Percentiles rank a stretch among this genome's conserved stretches.
These are phyloP conservation scores for Apodospora peruviana DNA, from an alignment of 495 filamentous ascomycete genomes.

Conservation along the genomic window DNA sequence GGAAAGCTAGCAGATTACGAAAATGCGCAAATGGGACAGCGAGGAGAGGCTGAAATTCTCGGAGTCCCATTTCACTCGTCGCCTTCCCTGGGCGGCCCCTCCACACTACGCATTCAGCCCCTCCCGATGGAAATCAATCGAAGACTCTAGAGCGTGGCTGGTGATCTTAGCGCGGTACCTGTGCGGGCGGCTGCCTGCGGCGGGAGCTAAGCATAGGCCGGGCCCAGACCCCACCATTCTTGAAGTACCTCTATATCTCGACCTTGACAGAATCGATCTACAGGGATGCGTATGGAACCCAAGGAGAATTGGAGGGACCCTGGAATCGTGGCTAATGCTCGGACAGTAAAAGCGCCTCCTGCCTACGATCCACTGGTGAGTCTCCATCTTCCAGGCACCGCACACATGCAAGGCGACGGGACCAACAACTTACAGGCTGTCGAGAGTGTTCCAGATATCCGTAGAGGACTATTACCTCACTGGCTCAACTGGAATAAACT, in stretches of 20 bases:
- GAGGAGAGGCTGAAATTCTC: constrained; percentile 29
- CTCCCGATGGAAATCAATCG: constrained; percentile 33
- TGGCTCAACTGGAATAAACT: no score
- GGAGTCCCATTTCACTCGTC: constrained; percentile 22
- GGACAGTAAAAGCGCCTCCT: not conserved
- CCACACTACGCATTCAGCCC: constrained; percentile 24
- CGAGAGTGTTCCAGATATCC: no score
- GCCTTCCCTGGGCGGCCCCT: constrained; percentile 14
- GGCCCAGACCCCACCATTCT: not conserved
- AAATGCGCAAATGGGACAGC: constrained; percentile 8
- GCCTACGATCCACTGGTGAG: no score
- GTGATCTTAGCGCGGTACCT: constrained; percentile 19
- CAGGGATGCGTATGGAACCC: constrained; percentile 15
- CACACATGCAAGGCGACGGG: no score
- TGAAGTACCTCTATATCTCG: constrained; percentile 12
- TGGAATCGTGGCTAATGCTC: constrained; percentile 12
- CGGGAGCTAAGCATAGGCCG: not conserved
- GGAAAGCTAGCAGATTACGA: constrained; percentile 18
- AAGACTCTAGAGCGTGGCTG: constrained; percentile 34
- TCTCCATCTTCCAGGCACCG: no score
- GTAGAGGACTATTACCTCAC: no score
- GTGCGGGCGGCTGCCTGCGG: not conserved
- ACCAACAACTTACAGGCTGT: no score
- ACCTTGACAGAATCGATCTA: not conserved
- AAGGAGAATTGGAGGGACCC: constrained; percentile 6